Base-by-base conservation (phyloP, 306 rosid species). In the Lupinus albus region DNA sequence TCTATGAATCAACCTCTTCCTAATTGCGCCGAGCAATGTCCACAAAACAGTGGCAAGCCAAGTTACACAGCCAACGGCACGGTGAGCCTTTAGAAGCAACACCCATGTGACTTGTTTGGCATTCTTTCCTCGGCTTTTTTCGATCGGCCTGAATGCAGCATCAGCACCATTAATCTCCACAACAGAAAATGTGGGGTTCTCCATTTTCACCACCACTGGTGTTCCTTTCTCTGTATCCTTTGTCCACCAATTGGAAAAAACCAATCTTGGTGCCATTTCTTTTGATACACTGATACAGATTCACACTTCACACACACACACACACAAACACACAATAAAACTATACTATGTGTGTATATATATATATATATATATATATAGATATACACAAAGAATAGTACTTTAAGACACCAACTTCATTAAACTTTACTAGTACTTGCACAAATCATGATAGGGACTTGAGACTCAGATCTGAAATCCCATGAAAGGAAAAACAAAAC, bases 51-150 rank as follows among this genome's bases (percentile, higher is more conserved):
- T 72, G 45, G 79, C 84, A 1, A 89, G 54, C 95, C 93, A 89
- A 16, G 91, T 51, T 35, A 92, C 73, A 81, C 89, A 84, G 44
- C 98, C 86, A 76, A 87, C 84, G 21, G 84, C 89, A 11, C 85
- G 91, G 57, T 86, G 91, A 76, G 91, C 98, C 75, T 79, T 89
- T 15, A 89, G 92, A 80, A 92, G 91, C 80, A 92, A 72, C n/a
- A 92, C 87, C 98, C 97, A 89, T 1, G 89, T 89, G 35, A 85
- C 91, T 78, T 93, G 98, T 49, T 79, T 89, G 1, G 94, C 96
- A 80, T 89, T 93, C 78, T 86, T 89, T 20, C 94, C 91, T 8
- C 88, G 81, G 72, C 76, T 87, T 59, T 84, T 93, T 67, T 89
- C 94, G 2, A 89, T 73, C 17, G 98, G 88, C 74, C 89, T 79